These are phyloP conservation scores for Platismatia glauca DNA, from an alignment of 495 filamentous ascomycete genomes.

Conservation along the genomic window DNA sequence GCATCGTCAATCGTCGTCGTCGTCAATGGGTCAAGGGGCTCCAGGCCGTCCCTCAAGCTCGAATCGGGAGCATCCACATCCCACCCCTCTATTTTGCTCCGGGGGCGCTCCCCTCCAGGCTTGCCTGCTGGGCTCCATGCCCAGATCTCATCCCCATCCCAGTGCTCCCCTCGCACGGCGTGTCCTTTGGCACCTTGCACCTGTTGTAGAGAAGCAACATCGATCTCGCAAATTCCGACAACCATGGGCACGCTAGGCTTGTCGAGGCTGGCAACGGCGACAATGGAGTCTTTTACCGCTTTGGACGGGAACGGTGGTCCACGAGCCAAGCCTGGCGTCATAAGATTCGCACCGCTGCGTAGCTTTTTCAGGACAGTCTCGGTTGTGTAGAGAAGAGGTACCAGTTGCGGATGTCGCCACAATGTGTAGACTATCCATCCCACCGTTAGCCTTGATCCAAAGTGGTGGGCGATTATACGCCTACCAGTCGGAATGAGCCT, in stretches of 20 bases:
- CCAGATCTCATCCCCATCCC: constrained; percentile 69
- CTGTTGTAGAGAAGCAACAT: constrained; percentile 48
- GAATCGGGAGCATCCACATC: constrained; percentile 25
- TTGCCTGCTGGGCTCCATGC: constrained; percentile 50
- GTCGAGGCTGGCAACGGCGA: constrained; percentile 58
- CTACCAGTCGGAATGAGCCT: constrained; percentile 50
- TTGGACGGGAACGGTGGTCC: constrained; percentile 58
- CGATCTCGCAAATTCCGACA: constrained; percentile 59
- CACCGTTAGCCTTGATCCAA: background rate
- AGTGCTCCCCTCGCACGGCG: constrained; percentile 60
- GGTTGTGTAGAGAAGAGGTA: constrained; percentile 57
- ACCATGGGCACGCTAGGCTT: constrained; percentile 53
- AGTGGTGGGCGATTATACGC: background rate
- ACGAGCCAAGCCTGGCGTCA: constrained; percentile 62
- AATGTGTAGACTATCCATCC: constrained; percentile 35
- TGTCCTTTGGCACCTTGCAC: constrained; percentile 59
- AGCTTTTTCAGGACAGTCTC: constrained; percentile 55
- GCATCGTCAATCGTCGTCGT: constrained; percentile 32
- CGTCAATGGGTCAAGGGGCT: constrained; percentile 26
- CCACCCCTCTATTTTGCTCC: constrained; percentile 42
- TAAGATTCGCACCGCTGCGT: constrained; percentile 58
- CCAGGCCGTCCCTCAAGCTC: constrained; percentile 18
- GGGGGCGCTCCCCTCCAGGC: constrained; percentile 43
- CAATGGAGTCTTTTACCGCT: constrained; percentile 53
- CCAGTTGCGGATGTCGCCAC: constrained; percentile 41